Evolutionary conservation across 2,329 filamentous ascomycete species (phyloP), one percentile per base, ranked within the genome.

Genomic region (Aspergillus viridinutans): DNA sequence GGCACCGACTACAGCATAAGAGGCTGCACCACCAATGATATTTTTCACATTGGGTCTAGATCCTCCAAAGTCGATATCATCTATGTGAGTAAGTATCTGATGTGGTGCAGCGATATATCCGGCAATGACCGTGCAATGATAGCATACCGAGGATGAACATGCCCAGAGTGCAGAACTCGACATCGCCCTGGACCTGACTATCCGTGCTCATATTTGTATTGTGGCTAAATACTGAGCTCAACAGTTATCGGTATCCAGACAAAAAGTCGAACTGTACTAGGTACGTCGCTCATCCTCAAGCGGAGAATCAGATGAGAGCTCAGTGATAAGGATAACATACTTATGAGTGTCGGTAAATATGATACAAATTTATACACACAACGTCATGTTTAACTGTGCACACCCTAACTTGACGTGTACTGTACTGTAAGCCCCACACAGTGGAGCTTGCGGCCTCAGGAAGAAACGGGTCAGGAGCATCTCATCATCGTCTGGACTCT

Each of bases 41-140:
- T 93, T 83, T 65, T 83, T 84, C 42, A 89, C 87, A 12, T 88
- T 81, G 4, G 87, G 83, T 55, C 78, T 86, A 45, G 88, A 85
- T 3, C 87, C 86, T 32, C 84, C 80, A 68, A 91, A 96, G 66
- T 97, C 89, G 67, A 97, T 97, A 59, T 97, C 90, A 79, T 97
- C 92, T 93, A 76, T 50, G 49, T 8, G n/a, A 40, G 49, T 61
- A 58, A 61, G 51, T 52, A 56, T 53, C 52, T 21, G 49, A 59
- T 62, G 32, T 64, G 58, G 4, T 42, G 38, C 4, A 32, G 29
- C 32, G 4, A 35, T 17, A 25, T 25, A n/a, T 47, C 43, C 10
- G 20, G 21, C 43, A 25, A n/a, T 54, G 52, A 43, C 29, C 54
- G 35, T 26, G 32, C 49, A n/a, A 50, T 50, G 32, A 49, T 50